Conservation (phyloP, 2,329 filamentous ascomycete species). For the Mariannaea sp. region DNA sequence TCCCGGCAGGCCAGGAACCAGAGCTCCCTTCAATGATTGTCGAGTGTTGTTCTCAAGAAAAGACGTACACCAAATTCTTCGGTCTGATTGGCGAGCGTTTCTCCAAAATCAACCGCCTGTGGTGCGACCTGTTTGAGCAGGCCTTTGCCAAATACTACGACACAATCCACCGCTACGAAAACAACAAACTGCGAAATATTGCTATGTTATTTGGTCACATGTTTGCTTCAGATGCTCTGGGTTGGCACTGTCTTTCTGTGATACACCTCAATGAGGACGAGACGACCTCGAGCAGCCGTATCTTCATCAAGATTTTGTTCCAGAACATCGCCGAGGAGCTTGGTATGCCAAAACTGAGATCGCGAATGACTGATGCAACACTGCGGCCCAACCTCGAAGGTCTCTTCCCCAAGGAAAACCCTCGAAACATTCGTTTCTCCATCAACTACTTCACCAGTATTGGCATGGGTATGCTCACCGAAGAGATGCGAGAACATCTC, state of each 20-base stretch:
- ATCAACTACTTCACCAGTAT: conserved; percentile 99
- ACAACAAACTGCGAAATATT: conserved; percentile 92
- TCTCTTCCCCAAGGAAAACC: conserved; percentile 87
- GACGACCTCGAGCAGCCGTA: conserved; percentile 93
- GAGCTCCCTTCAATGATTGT: conserved; percentile 97
- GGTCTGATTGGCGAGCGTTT: conserved; percentile 93
- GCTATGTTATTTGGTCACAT: conserved; percentile 94
- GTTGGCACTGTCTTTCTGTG: conserved; percentile 85
- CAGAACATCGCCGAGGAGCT: conserved; percentile 88
- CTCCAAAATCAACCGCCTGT: conserved; percentile 92
- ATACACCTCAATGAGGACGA: conserved; percentile 96
- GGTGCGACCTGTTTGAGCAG: conserved; percentile 91
- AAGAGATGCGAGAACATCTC: conserved; percentile 90
- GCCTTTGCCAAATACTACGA: conserved; percentile 93
- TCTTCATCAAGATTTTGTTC: conserved; percentile 98
- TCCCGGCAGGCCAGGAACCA: conserved; percentile 83
- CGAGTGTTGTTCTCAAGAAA: conserved; percentile 94
- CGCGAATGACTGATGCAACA: conserved; percentile 76
- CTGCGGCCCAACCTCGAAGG: conserved; percentile 80
- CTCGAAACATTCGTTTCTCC: conserved; percentile 90
- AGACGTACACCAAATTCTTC: conserved; percentile 97
- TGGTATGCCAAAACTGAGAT: conserved; percentile 78
- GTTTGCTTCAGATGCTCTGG: conserved; percentile 83
- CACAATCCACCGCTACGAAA: conserved; percentile 96
- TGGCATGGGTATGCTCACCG: conserved; percentile 91